phyloP scores from a whole-genome alignment of 176 grass and related monocot genomes.

The Melocanna baccifera region DNA sequence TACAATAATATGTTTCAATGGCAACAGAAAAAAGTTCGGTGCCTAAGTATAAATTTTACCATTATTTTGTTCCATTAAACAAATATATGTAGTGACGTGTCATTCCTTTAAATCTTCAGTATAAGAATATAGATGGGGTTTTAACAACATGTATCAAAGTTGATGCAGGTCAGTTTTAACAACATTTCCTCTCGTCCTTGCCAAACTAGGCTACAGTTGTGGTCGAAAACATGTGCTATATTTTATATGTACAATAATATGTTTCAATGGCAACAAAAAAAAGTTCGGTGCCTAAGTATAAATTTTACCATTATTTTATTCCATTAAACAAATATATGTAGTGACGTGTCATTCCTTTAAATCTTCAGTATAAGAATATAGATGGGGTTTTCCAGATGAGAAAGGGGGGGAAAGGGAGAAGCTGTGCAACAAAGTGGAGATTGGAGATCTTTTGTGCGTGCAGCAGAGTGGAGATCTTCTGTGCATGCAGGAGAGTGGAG shows the following conservation, averaged over 20 bases:
- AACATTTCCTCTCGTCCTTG: background rate
- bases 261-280: background rate
- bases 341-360: background rate
- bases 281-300: background rate
- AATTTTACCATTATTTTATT: background rate
- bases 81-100: background rate
- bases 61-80: background rate
- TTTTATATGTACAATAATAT: background rate
- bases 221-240: background rate
- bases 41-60: background rate
- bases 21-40: background rate
- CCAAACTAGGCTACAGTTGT: background rate
- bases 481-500: too few relatives aligned
- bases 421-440: too few relatives aligned
- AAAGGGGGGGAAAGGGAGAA: too few relatives aligned
- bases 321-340: background rate
- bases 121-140: background rate
- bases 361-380: background rate
- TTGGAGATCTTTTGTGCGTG: too few relatives aligned
- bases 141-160: background rate
- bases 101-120: background rate
- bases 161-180: background rate
- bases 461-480: too few relatives aligned
- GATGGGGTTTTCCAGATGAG: background rate
- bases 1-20: background rate